Percentiles rank a stretch among this genome's conserved stretches.
Conservation (phyloP, 192 early-diverging fungal species). For the Coemansia sp. region DNA sequence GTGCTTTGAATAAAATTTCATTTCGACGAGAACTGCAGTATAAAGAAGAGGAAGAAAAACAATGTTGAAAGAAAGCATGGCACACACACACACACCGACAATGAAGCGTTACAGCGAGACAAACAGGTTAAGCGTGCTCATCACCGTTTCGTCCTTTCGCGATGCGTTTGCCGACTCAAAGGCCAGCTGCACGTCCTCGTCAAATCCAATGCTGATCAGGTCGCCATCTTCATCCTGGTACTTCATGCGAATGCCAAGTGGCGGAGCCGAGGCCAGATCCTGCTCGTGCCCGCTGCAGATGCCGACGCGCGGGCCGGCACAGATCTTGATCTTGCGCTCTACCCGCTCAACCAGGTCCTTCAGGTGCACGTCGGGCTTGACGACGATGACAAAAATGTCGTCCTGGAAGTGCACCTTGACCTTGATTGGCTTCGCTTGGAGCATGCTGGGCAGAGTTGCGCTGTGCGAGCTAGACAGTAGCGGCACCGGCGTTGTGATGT, state of each 20-base stretch:
- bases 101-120: conserved; percentile 19
- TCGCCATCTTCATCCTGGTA: conserved; percentile 96
- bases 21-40: too few species aligned
- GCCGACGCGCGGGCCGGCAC: conserved; percentile 60
- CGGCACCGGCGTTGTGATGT: conserved; percentile 25
- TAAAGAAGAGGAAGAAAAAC: background rate
- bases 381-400: conserved; percentile 86
- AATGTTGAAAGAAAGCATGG: background rate
- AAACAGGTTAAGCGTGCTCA: conserved; percentile 50
- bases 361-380: conserved; percentile 72
- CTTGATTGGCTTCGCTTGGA: conserved; percentile 58
- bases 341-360: conserved; percentile 76
- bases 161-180: conserved; percentile 67
- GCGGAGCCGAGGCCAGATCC: conserved; percentile 44
- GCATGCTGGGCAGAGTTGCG: conserved; percentile 4
- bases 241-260: conserved; percentile 64
- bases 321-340: conserved; percentile 86
- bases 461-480: conserved; percentile 18
- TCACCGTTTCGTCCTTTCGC: conserved; percentile 30
- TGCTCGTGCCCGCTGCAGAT: conserved; percentile 46
- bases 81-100: too few species aligned
- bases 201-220: conserved; percentile 76
- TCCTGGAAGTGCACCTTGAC: conserved; percentile 86
- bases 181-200: conserved; percentile 90
- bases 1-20: too few species aligned